phyloP scores from a whole-genome alignment of 805 yeast species.

The Groenewaldozyma salmanticensis region DNA sequence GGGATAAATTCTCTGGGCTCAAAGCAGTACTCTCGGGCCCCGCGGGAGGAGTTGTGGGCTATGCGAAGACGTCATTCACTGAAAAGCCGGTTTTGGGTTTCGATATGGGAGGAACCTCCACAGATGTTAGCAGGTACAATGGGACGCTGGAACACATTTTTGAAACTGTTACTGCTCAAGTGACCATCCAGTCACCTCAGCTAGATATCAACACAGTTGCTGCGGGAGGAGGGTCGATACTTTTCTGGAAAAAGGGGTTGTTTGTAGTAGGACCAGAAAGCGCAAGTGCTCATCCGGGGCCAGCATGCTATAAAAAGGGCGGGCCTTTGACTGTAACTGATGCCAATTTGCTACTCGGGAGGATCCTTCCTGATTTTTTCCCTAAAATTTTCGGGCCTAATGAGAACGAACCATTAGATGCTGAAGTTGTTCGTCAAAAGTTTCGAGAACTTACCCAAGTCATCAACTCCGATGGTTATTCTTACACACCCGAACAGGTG shows the following conservation, averaged over 20 bases:
- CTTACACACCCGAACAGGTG: conserved; percentile 51
- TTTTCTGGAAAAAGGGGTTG: conserved; percentile 59
- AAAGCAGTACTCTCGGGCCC: conserved; percentile 90
- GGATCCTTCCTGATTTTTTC: conserved; percentile 63
- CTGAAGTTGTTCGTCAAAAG: conserved; percentile 38
- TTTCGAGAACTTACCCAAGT: conserved; percentile 44
- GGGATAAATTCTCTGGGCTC: conserved; percentile 74
- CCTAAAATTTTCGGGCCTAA: conserved; percentile 79
- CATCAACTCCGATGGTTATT: conserved; percentile 41
- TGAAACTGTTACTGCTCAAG: conserved; percentile 77
- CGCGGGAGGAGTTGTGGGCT: conserved; percentile 97
- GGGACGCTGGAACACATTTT: conserved; percentile 70
- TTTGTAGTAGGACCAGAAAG: conserved; percentile 82
- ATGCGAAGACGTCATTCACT: conserved; percentile 68
- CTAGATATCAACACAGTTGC: conserved; percentile 75
- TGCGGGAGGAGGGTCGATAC: conserved; percentile 73
- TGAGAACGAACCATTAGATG: conserved; percentile 62
- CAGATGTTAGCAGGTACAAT: conserved; percentile 68
- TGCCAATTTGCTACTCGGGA: conserved; percentile 65
- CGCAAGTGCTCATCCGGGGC: conserved; percentile 85
- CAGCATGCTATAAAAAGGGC: conserved; percentile 76
- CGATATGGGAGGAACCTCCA: conserved; percentile 89
- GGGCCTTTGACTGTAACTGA: conserved; percentile 83
- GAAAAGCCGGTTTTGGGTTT: conserved; percentile 58
- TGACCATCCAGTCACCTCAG: conserved; percentile 77